phyloP scores from a whole-genome alignment of 148 eudicot species.

The Limonium bicolor region DNA sequence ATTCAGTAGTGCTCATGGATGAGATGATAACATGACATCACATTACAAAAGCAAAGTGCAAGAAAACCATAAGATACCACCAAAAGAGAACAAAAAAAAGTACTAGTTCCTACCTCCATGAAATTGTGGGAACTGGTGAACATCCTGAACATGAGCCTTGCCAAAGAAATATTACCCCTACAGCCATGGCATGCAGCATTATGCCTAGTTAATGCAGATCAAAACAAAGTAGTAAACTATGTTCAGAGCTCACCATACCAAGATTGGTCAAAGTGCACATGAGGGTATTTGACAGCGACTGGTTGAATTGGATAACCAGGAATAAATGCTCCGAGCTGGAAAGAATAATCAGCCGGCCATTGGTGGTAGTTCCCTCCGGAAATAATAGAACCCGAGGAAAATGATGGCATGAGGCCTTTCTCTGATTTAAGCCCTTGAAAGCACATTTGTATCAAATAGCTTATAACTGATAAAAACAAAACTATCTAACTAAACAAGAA shows the following conservation, averaged over 20 bases:
- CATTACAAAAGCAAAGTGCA: no score
- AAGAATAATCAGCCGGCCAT: conserved; percentile 74
- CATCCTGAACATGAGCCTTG: conserved; percentile 65
- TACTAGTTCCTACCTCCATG: conserved; percentile 93
- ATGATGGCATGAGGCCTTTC: conserved; percentile 75
- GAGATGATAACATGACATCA: no score
- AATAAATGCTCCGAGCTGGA: conserved; percentile 95
- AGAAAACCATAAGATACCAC: no score
- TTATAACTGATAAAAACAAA: conserved; percentile 47
- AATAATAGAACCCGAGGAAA: conserved; percentile 86
- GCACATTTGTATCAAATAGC: conserved; percentile 93
- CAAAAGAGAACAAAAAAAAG: no score
- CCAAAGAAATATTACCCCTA: conserved; percentile 71
- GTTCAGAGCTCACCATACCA: conserved; percentile 56
- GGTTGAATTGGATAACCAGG: conserved; percentile 92
- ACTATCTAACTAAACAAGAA: no score
- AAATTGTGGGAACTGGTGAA: conserved; percentile 63
- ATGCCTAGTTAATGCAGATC: conserved; percentile 1
- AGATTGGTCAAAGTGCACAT: conserved; percentile 94
- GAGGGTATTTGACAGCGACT: conserved; percentile 73
- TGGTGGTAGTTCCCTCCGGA: conserved; percentile 98
- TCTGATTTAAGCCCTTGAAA: conserved; percentile 96
- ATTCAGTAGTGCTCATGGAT: no score
- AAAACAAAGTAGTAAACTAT: neutral
- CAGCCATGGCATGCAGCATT: conserved; percentile 3